Evolutionary conservation across 2,329 filamentous ascomycete genomes (phyloP), one percentile per base, ranked within the genome.

Genomic region (Dendryphion nanum): DNA sequence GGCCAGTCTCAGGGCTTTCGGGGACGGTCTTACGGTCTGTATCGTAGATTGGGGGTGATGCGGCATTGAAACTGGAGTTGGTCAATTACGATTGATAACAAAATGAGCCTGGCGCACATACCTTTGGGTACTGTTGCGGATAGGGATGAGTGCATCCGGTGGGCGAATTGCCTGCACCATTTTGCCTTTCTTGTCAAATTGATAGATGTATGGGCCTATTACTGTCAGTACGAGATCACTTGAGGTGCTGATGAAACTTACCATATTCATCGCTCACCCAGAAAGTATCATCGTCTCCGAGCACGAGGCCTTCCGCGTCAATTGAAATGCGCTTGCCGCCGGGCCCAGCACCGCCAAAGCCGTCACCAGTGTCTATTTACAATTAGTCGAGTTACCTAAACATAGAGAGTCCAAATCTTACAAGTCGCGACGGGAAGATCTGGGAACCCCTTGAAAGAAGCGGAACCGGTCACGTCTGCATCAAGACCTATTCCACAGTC

Each of bases 191-290:
- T 60, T 46, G 43, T 73, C 66, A 63, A 88, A 87, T 30, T 79
- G 75, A 70, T 86, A 88, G 16, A 86, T 67, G 50, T 82, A 86
- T 0, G 82, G 82, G 0, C 82, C 83, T 47, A n/a, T 4, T n/a
- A 15, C 23, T 10, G 33, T 41, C 6, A 34, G 37, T 30, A 15
- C 4, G 13, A 28, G 7, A 13, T 19, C 3, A 6, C 12, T 39
- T 15, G 6, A 26, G 10, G 5, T 7, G 5, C 14, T 16, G n/a
- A 17, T 18, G 18, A 13, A 15, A 30, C 82, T 55, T 85, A 84
- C 64, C 87, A 33, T 64, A 64, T 35, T 63, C 84, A 54, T 88
- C 84, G 24, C 58, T 61, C 26, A 86, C 69, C 81, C 82, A 88
- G 64, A 85, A 86, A 1, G 72, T 70, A 10, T 77, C 79, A 38